phyloP scores from a whole-genome alignment of 2,329 filamentous ascomycete genomes.

The Xylaria sp. region DNA sequence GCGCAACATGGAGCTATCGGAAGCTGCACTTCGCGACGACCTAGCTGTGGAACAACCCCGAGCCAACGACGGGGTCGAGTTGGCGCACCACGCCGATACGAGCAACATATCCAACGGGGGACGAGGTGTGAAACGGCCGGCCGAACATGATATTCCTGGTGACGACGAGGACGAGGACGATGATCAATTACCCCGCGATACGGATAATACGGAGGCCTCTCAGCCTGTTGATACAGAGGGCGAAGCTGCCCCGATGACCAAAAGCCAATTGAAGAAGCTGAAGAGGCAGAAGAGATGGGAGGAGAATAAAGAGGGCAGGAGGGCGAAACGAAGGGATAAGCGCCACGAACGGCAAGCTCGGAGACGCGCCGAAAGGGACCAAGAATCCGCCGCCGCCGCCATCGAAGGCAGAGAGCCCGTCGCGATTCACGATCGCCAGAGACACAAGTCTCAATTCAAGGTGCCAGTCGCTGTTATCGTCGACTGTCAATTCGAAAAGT shows the following conservation, averaged over 20 bases:
- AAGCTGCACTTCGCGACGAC: not conserved
- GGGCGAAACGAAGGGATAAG: constrained; percentile 63
- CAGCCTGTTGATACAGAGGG: constrained; percentile 2
- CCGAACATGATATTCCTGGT: constrained; percentile 61
- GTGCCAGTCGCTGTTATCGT: constrained; percentile 82
- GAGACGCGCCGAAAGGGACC: constrained; percentile 56
- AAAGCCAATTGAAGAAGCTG: constrained; percentile 84
- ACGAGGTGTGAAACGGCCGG: constrained; percentile 41
- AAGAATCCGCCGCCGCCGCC: constrained; percentile 52
- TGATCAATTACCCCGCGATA: constrained; percentile 50
- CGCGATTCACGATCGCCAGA: constrained; percentile 43
- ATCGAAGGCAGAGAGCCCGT: constrained; percentile 51
- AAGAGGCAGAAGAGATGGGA: constrained; percentile 77
- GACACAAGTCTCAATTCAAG: constrained; percentile 42
- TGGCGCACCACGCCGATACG: constrained; percentile 19
- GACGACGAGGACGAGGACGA: constrained; percentile 66
- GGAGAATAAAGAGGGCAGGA: constrained; percentile 66
- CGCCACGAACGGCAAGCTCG: constrained; percentile 53
- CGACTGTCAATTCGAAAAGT: constrained; percentile 89
- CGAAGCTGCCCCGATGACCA: constrained; percentile 64
- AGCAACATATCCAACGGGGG: constrained; percentile 14
- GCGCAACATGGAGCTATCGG: constrained; percentile 15
- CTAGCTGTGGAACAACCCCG: constrained; percentile 18
- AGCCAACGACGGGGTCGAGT: constrained; percentile 14
- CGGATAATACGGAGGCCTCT: constrained; percentile 67